These are phyloP conservation scores for Mallotus nudiflorus DNA, from an alignment of 345 rosid genomes.

Conservation along the genomic window DNA sequence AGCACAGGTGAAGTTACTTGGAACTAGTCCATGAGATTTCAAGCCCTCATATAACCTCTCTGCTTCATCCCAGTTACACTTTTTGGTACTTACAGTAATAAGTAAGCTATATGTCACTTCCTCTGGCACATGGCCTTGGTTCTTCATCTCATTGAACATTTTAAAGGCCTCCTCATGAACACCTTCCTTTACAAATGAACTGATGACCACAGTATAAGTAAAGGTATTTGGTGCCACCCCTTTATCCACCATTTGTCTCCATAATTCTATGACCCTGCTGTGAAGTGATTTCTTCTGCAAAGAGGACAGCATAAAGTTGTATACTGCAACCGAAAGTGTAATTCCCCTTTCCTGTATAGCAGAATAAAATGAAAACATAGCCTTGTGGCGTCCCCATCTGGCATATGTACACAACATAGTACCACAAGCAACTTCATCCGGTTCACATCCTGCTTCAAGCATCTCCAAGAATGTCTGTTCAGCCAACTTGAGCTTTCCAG, in stretches of 20 bases:
- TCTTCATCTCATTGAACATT: conserved; percentile 69
- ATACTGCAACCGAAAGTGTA: conserved; percentile 58
- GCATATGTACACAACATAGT: conserved; percentile 93
- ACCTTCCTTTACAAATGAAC: conserved; percentile 67
- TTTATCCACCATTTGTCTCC: conserved; percentile 66
- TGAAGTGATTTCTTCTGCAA: conserved; percentile 85
- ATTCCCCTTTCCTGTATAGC: conserved; percentile 72
- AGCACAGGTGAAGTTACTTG: conserved; percentile 91
- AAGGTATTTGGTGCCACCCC: conserved; percentile 59
- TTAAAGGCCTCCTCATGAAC: conserved; percentile 55
- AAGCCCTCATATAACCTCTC: conserved; percentile 63
- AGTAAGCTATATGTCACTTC: conserved; percentile 78
- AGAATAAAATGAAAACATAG: conserved; percentile 73
- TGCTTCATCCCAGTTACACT: conserved; percentile 60
- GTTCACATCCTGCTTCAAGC: conserved; percentile 88
- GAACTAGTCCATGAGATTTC: conserved; percentile 62
- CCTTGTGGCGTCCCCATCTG: conserved; percentile 85
- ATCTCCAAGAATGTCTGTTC: conserved; percentile 87
- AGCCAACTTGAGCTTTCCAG: conserved; percentile 83
- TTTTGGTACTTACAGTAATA: conserved; percentile 53
- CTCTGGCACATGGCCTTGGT: conserved; percentile 64
- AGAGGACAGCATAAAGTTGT: conserved; percentile 89
- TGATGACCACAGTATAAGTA: conserved; percentile 71
- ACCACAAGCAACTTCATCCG: conserved; percentile 93
- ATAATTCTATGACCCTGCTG: conserved; percentile 58